Conservation (phyloP, 2,329 filamentous ascomycete genomes). For the Pseudogymnoascus sp. region DNA sequence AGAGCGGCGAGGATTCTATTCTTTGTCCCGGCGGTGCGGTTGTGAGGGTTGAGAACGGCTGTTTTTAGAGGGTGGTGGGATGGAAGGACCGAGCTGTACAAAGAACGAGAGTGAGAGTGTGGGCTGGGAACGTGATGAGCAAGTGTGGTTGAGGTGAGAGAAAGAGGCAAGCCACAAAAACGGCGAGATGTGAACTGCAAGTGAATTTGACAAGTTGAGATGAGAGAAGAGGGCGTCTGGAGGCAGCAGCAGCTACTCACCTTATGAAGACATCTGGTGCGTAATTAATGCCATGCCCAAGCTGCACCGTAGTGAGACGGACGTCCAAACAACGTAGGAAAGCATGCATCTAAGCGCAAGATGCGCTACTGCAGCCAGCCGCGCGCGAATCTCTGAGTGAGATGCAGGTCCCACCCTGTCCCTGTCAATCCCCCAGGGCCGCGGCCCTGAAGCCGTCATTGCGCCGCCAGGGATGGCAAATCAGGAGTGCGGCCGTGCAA, state of each 20-base stretch:
- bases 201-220: neutral
- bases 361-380: constrained; percentile 1
- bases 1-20: neutral
- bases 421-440: neutral
- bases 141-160: neutral
- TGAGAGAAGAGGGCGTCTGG: neutral
- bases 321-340: constrained; percentile 4
- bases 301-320: neutral
- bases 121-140: neutral
- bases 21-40: neutral
- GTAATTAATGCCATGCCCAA: neutral
- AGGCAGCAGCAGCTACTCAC: constrained; percentile 4
- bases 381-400: neutral
- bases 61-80: neutral
- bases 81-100: neutral
- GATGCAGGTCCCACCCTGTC: neutral
- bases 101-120: neutral
- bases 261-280: neutral
- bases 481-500: neutral
- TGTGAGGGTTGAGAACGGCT: constrained; percentile 6
- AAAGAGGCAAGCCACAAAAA: constrained; percentile 3
- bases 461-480: constrained; percentile 37
- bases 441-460: constrained; percentile 69
- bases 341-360: constrained; percentile 2
- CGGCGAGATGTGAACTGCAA: neutral